phyloP scores from a whole-genome alignment of 805 yeast species.

The Zygotorulaspora florentina region DNA sequence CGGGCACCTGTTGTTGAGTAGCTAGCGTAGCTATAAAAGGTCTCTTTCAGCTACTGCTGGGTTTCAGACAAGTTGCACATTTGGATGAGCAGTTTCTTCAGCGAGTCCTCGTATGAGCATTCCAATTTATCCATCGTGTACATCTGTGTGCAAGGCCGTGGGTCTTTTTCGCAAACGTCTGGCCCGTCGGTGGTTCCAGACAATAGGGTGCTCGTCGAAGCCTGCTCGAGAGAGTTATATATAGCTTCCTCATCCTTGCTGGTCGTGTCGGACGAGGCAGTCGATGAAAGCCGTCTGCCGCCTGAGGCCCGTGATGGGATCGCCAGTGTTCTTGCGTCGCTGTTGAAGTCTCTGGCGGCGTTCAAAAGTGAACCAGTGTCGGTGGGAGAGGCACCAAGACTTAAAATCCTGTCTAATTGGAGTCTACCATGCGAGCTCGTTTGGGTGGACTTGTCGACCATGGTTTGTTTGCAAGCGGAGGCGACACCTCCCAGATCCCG shows the following conservation, averaged over 20 bases:
- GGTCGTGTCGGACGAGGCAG: no score
- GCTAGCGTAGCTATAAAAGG: neutral
- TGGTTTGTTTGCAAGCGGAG: neutral
- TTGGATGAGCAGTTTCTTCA: neutral
- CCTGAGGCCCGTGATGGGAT: no score
- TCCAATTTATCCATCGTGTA: neutral
- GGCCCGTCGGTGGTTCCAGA: neutral
- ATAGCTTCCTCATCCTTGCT: no score
- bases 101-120: neutral
- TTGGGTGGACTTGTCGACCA: conserved; percentile 4
- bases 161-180: neutral
- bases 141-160: neutral
- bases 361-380: neutral
- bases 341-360: neutral
- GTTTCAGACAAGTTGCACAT: neutral
- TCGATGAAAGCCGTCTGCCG: no score
- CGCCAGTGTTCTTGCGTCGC: no score
- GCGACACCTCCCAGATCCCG: neutral
- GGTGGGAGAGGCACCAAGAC: neutral
- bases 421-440: conserved; percentile 6
- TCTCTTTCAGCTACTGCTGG: neutral
- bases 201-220: no score
- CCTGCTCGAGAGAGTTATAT: no score
- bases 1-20: neutral
- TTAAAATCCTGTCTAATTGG: conserved; percentile 1